Evolutionary conservation across 352 stramenopile species (phyloP), one percentile per base, ranked within the genome.

Genomic region (Phytophthora boehmeriae): DNA sequence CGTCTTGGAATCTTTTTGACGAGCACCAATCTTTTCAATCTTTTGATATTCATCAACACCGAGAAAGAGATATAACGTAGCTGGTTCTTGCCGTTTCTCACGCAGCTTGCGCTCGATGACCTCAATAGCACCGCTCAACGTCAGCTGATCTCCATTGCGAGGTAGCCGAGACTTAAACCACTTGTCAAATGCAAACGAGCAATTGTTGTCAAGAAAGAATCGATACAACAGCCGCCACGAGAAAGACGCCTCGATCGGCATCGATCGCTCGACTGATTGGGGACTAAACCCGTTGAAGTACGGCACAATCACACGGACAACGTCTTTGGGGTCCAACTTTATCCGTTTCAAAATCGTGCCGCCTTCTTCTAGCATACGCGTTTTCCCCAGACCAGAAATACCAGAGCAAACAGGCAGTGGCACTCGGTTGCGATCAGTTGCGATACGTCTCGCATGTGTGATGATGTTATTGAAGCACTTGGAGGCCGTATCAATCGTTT

Each of bases 241-340:
- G 54, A 80, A 74, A 44, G 71, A 76, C 8, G 63, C 66, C n/a
- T 71, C 54, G 17, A 78, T 73, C 38, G 57, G 39, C 66, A 78
- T 75, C 30, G 54, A 73, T 36, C 41, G 0, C 51, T 78, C 57
- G 0, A 71, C 58, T 63, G 54, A 9, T 17, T 68, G 44, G 14
- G 28, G 43, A 51, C 0, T 44, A 62, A 58, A 68, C 19, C 43
- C 52, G 42, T 65, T 60, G 34, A 39, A 51, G 45, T 67, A 72
- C 50, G 54, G 43, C n/a, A 75, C 61, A 59, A 73, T 70, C 46
- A 72, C 50, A 50, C 55, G 10, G 59, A 27, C 23, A 69, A 70
- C 36, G 32, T 61, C 61, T 1, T 55, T 52, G 22, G 25, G 48
- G 17, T 73, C n/a, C 47, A 73, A 49, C 17, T 66, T 46, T 43